These are phyloP conservation scores for Beverwykella pulmonaria DNA, from an alignment of 495 filamentous ascomycete genomes.

Conservation along the genomic window DNA sequence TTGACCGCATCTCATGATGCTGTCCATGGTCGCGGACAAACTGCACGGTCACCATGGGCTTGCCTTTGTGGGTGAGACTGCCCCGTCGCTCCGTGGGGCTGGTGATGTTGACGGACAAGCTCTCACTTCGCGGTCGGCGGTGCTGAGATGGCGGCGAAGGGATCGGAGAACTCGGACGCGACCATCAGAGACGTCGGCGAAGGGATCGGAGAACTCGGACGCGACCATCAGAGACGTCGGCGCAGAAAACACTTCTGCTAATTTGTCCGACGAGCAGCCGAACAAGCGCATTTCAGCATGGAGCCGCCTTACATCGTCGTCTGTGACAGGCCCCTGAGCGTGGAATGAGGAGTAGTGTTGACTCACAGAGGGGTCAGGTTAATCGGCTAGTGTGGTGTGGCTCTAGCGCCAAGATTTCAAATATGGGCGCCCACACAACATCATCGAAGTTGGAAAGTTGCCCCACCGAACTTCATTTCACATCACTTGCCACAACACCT, in stretches of 20 bases:
- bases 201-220: background rate
- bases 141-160: background rate
- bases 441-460: background rate
- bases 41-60: too few relatives aligned
- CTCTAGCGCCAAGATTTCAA: background rate
- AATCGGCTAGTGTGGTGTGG: background rate
- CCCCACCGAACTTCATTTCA: background rate
- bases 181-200: background rate
- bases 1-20: background rate
- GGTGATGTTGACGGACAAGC: background rate
- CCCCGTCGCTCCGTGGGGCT: background rate
- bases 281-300: too few relatives aligned
- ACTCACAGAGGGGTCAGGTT: too few relatives aligned
- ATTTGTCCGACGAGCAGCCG: background rate
- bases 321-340: too few relatives aligned
- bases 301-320: too few relatives aligned
- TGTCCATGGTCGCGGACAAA: too few relatives aligned
- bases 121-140: background rate
- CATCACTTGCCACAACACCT: background rate
- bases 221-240: background rate
- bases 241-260: background rate
- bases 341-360: too few relatives aligned
- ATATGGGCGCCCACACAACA: background rate
- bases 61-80: background rate
- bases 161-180: background rate